Conservation (phyloP, 108 stramenopile genomes). For the Pseudonitzschia pungens region DNA sequence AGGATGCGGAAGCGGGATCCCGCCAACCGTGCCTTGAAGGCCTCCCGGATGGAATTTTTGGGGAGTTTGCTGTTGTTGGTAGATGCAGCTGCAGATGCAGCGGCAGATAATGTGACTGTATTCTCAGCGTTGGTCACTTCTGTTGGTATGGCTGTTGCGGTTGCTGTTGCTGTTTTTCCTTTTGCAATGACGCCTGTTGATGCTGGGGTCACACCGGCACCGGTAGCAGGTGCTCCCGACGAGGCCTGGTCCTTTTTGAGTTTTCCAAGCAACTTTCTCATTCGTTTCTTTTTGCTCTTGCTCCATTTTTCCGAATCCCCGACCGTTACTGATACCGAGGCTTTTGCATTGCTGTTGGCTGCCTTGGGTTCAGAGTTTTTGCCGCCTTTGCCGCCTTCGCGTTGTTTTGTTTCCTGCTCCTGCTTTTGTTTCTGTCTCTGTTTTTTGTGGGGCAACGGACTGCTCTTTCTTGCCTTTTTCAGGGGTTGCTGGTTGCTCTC, state of each 20-base stretch:
- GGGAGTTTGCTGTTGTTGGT: background rate
- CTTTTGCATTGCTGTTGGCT: too few relatives aligned
- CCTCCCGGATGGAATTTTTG: conserved; percentile 24
- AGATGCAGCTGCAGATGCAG: background rate
- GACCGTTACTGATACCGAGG: background rate
- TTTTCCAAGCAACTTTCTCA: conserved; percentile 42
- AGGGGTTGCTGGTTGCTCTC: background rate
- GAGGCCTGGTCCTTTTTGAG: conserved; percentile 22
- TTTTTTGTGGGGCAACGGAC: background rate
- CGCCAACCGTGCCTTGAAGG: conserved; percentile 76
- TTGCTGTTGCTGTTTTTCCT: background rate
- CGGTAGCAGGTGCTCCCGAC: too few relatives aligned
- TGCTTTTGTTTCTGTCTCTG: background rate
- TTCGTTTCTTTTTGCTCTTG: conserved; percentile 64
- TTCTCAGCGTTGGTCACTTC: background rate
- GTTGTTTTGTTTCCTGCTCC: background rate
- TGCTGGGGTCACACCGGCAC: too few relatives aligned
- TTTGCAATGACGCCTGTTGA: too few relatives aligned
- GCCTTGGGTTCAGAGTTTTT: background rate
- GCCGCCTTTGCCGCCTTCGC: background rate
- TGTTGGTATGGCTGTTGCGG: background rate
- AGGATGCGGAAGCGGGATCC: conserved; percentile 96
- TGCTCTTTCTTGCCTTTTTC: background rate
- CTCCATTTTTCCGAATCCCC: conserved; percentile 34
- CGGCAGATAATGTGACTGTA: background rate